Base-by-base conservation (phyloP, 2,329 filamentous ascomycete species). In the Coniella lustricola region DNA sequence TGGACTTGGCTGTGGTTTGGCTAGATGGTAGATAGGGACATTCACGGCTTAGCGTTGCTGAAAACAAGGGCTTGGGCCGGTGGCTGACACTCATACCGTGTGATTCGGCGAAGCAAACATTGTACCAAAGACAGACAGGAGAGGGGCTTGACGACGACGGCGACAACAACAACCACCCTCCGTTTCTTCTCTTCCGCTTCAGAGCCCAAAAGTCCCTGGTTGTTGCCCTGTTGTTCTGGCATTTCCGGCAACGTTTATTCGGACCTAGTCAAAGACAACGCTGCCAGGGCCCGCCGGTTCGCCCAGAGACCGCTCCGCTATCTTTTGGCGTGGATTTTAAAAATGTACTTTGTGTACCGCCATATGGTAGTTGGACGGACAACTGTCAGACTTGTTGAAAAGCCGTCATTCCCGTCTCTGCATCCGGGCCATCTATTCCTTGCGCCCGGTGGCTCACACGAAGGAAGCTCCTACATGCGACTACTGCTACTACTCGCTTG, bases 21-120 rank as follows among this genome's bases (percentile, higher is more conserved):
- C n/a, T n/a, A n/a, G n/a, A n/a, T n/a, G n/a, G n/a, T n/a, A n/a
- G n/a, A n/a, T n/a, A n/a, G n/a, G n/a, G n/a, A n/a, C n/a, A n/a
- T n/a, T n/a, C n/a, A 10, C 25, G 25, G 5, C 5, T 5, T 29
- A 10, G 25, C 25, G 25, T 29, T 10, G 25, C 25, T 29, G 25
- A 29, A n/a, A 29, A 29, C 25, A 29, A 29, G 25, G 25, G 5
- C 25, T 29, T 10, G 25, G 25, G 10, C 5, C 47, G 40, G 44
- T 50, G 50, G 44, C 44, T 44, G 44, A 48, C 39, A 32, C 20
- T 43, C 32, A 25, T 7, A 43, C 39, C 47, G 42, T 39, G 36
- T 29, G 25, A 10, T 29, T 29, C 10, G 5, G 25, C 25, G 10
- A 44, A 47, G 47, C 50, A 50, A 50, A 37, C 25, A 52, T 47